These are phyloP conservation scores for Pestalotiopsis sp. DNA, from an alignment of 2,329 filamentous ascomycete genomes.

Conservation along the genomic window DNA sequence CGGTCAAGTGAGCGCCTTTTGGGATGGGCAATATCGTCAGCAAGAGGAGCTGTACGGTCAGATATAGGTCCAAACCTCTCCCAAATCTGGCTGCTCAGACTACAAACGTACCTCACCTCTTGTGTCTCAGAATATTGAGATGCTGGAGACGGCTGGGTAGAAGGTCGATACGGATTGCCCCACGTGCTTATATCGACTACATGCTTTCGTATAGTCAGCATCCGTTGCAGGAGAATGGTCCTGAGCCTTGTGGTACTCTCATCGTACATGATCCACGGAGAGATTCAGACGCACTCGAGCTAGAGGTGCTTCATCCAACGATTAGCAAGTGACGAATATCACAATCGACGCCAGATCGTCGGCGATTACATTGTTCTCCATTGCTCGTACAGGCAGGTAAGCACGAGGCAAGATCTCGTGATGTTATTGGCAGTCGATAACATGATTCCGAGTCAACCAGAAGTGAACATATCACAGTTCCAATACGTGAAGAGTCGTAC, in stretches of 20 bases:
- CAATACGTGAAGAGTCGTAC: background rate
- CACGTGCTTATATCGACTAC: background rate
- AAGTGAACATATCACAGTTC: background rate
- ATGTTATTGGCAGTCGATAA: background rate
- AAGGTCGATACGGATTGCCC: background rate
- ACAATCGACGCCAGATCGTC: background rate
- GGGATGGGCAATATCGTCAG: conserved; percentile 4
- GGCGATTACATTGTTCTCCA: background rate
- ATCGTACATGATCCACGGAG: background rate
- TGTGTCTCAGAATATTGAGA: background rate
- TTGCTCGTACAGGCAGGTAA: background rate
- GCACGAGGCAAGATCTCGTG: background rate
- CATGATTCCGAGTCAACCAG: background rate
- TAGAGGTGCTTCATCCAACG: background rate
- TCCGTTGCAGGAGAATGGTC: background rate
- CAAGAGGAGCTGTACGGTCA: conserved; percentile 7
- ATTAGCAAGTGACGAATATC: background rate
- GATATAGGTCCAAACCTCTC: background rate
- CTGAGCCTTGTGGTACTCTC: background rate
- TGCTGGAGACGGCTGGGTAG: background rate
- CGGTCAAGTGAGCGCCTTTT: conserved; percentile 19
- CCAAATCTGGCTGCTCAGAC: background rate
- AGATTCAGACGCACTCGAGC: background rate
- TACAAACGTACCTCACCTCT: background rate
- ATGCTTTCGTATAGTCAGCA: background rate